A percentile compares a stretch with the other conserved stretches of the same genome.
Evolutionary conservation across 2,329 filamentous ascomycete species (phyloP).

Genomic region (Paraphaeosphaeria minitans): DNA sequence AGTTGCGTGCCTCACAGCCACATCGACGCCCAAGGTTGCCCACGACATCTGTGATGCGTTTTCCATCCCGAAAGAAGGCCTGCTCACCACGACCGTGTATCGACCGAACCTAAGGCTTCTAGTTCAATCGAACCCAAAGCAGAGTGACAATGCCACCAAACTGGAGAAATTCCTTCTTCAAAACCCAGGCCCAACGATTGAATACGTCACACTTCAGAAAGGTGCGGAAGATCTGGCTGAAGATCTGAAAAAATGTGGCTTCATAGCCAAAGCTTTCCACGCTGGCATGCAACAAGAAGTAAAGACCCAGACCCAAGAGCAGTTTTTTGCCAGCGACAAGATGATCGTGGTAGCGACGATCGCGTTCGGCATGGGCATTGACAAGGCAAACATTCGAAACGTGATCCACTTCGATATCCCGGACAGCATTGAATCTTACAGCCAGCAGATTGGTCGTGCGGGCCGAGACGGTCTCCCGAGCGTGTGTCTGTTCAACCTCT

Average conservation of each 20-base stretch:
- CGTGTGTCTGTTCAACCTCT: conserved; percentile 63
- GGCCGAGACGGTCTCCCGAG: conserved; percentile 80
- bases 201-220: conserved; percentile 66
- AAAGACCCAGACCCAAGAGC: conserved; percentile 71
- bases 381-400: conserved; percentile 93
- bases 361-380: conserved; percentile 98
- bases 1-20: conserved; percentile 78
- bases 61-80: conserved; percentile 71
- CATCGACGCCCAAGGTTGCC: conserved; percentile 78
- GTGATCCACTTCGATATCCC: conserved; percentile 91
- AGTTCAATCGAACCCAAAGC: conserved; percentile 65
- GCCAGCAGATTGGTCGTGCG: conserved; percentile 93
- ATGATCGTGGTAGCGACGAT: conserved; percentile 96
- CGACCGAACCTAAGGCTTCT: conserved; percentile 62
- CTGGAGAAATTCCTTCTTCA: conserved; percentile 57
- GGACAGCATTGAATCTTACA: conserved; percentile 95
- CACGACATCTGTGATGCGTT: conserved; percentile 84
- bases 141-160: conserved; percentile 75
- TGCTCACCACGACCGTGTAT: conserved; percentile 66
- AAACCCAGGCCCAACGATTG: conserved; percentile 61
- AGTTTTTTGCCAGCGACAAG: conserved; percentile 77
- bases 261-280: conserved; percentile 82
- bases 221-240: conserved; percentile 67
- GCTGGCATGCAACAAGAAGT: conserved; percentile 71
- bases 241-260: conserved; percentile 65